These are phyloP conservation scores for Eutrema yunnanense DNA, from an alignment of 345 rosid species.

Conservation along the genomic window DNA sequence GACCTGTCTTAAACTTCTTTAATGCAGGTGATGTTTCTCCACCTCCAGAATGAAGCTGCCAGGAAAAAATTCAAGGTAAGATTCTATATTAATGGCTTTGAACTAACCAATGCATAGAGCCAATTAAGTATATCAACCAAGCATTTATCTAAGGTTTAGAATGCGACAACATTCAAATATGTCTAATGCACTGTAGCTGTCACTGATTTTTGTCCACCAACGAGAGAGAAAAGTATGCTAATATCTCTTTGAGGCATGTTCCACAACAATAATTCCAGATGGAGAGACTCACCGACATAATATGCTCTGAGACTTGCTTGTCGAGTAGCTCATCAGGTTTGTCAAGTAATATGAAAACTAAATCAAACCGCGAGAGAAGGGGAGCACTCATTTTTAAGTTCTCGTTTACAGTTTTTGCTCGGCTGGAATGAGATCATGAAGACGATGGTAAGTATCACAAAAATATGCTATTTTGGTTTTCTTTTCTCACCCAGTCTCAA, in stretches of 20 bases:
- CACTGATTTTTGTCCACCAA: not conserved
- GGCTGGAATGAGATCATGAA: conserved; percentile 64
- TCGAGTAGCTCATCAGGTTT: conserved; percentile 91
- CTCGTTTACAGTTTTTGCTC: conserved; percentile 96
- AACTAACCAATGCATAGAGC: not conserved
- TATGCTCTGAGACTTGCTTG: conserved; percentile 89
- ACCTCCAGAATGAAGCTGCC: conserved; percentile 81
- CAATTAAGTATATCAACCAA: not conserved
- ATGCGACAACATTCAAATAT: not conserved
- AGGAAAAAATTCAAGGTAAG: not conserved
- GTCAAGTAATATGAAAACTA: conserved; percentile 94
- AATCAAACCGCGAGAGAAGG: conserved; percentile 92
- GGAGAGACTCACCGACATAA: conserved; percentile 78
- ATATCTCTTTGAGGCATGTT: conserved; percentile 9
- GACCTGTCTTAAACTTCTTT: conserved; percentile 53
- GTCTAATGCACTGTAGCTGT: not conserved
- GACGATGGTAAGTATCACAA: not conserved
- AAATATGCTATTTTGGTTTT: not conserved
- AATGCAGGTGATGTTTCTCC: conserved; percentile 45
- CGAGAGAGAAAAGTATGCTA: not conserved
- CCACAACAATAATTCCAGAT: conserved; percentile 9
- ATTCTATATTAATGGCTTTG: not conserved
- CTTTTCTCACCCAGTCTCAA: conserved; percentile 1
- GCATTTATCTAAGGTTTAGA: not conserved
- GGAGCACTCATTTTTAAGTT: conserved; percentile 96